Conservation (phyloP, 2,329 filamentous ascomycete species). For the Sclerotinia sclerotiorum region DNA sequence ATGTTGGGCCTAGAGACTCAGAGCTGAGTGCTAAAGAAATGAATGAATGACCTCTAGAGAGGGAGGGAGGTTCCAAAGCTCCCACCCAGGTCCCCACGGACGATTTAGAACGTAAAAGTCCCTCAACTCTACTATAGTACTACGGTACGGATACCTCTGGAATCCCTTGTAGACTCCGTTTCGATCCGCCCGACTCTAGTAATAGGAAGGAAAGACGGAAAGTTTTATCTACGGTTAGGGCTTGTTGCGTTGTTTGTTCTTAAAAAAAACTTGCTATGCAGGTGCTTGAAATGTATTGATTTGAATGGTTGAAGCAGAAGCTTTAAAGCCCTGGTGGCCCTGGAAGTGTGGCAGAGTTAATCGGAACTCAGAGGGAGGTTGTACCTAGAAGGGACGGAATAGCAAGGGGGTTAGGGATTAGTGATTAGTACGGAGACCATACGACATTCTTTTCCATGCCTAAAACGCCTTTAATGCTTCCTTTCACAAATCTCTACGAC, state of each 20-base stretch:
- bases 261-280: slow-evolving; percentile 4
- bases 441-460: background rate
- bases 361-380: background rate
- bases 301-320: background rate
- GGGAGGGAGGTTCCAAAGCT: background rate
- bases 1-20: background rate
- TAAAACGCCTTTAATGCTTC: background rate
- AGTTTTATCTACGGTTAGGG: background rate
- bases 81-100: background rate
- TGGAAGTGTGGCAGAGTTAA: background rate
- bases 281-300: background rate
- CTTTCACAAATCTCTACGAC: background rate
- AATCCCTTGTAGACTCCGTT: background rate
- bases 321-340: background rate
- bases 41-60: background rate
- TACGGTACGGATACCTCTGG: background rate
- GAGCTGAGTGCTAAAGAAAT: too few species aligned
- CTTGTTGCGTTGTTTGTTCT: slow-evolving; percentile 5
- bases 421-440: background rate
- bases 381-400: background rate
- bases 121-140: background rate
- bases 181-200: background rate
- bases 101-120: background rate
- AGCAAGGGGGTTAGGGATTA: background rate
- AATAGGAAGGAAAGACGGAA: background rate